Evolutionary conservation across 2,329 filamentous ascomycete species (phyloP).

Genomic region (Ascosphaera pollenicola): DNA sequence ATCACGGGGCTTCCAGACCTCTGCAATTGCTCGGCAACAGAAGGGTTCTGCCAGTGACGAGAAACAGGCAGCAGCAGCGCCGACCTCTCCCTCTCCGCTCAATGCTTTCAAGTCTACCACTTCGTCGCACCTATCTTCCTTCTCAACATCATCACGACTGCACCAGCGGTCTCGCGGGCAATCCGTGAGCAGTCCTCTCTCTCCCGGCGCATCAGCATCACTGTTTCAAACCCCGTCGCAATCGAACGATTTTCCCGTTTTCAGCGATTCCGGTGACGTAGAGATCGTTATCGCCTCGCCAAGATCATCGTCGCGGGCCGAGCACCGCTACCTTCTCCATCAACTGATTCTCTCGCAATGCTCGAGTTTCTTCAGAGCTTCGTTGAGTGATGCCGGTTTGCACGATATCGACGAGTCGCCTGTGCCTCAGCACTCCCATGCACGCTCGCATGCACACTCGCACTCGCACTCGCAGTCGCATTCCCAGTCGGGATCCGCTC

Average conservation of each 20-base stretch:
- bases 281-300: constrained; percentile 54
- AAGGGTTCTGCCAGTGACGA: no score
- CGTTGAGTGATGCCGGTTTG: constrained; percentile 2
- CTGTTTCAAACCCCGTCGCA: neutral
- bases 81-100: constrained; percentile 44
- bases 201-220: neutral
- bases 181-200: constrained; percentile 31
- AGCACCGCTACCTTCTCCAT: constrained; percentile 74
- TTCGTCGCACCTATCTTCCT: constrained; percentile 38
- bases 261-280: constrained; percentile 76
- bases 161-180: constrained; percentile 56
- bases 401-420: neutral
- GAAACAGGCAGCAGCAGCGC: constrained; percentile 46
- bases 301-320: constrained; percentile 32
- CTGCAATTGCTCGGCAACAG: no score
- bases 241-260: constrained; percentile 73
- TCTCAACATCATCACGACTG: constrained; percentile 33
- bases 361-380: constrained; percentile 77
- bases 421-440: neutral
- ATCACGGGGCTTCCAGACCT: no score
- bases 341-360: constrained; percentile 70
- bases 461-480: neutral
- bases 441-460: constrained; percentile 11
- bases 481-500: neutral
- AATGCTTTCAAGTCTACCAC: constrained; percentile 6